phyloP scores from a whole-genome alignment of 176 grass and related monocot species.

The Dactylis glomerata region DNA sequence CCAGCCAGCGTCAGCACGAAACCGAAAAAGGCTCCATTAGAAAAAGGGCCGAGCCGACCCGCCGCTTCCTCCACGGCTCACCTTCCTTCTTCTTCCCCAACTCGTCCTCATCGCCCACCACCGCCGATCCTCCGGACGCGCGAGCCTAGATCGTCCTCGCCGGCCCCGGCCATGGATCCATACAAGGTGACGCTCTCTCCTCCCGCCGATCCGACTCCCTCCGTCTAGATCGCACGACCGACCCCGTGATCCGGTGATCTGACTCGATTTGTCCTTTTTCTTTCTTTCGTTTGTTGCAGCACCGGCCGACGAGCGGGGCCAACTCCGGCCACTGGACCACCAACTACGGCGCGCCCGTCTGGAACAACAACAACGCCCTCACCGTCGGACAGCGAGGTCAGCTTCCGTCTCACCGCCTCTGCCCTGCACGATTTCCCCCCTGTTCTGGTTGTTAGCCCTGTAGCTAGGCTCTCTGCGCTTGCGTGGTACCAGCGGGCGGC shows the following conservation, averaged over 20 bases:
- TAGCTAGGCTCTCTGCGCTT: too few relatives aligned
- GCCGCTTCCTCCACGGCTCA: background rate
- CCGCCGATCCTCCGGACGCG: background rate
- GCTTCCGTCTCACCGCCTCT: too few relatives aligned
- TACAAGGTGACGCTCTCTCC: conserved; percentile 49
- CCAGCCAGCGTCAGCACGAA: background rate
- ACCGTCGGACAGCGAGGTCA: conserved; percentile 56
- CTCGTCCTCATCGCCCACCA: conserved; percentile 22
- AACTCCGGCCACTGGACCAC: conserved; percentile 70
- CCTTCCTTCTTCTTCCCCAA: background rate
- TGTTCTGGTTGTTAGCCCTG: too few relatives aligned
- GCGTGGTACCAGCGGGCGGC: too few relatives aligned
- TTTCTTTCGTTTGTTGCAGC: conserved; percentile 1
- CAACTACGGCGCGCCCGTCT: conserved; percentile 72
- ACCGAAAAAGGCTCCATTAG: background rate
- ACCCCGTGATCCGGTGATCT: background rate
- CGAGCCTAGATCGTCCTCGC: background rate
- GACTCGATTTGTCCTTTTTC: background rate
- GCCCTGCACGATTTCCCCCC: too few relatives aligned
- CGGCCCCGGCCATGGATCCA: conserved; percentile 57
- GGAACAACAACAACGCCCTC: conserved; percentile 80
- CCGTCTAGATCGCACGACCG: too few relatives aligned
- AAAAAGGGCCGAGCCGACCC: background rate
- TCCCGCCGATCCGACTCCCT: too few relatives aligned
- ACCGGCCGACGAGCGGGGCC: conserved; percentile 53